Conservation (phyloP, 2,329 filamentous ascomycete species). For the Botrytis pseudocinerea region DNA sequence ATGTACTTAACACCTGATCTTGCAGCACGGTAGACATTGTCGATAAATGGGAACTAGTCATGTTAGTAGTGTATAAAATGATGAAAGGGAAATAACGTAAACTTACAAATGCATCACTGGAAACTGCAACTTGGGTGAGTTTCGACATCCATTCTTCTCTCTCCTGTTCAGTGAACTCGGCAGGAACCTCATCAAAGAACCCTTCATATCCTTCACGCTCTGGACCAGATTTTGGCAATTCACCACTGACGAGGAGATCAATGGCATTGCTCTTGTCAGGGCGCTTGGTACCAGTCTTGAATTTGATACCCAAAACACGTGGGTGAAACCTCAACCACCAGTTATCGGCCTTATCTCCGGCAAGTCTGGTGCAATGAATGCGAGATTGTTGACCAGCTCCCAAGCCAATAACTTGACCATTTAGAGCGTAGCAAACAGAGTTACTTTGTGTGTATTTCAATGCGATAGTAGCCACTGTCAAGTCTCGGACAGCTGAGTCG, state of each 20-base stretch:
- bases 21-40: conserved; percentile 91
- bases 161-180: conserved; percentile 80
- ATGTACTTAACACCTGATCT: conserved; percentile 94
- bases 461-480: conserved; percentile 94
- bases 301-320: conserved; percentile 82
- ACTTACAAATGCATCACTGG: conserved; percentile 92
- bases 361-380: conserved; percentile 96
- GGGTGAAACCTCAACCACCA: conserved; percentile 99
- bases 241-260: conserved; percentile 87
- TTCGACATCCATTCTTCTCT: conserved; percentile 82
- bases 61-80: conserved; percentile 19
- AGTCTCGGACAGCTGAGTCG: conserved; percentile 79
- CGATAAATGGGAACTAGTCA: conserved; percentile 90
- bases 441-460: conserved; percentile 99
- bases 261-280: conserved; percentile 98
- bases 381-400: conserved; percentile 96
- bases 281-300: conserved; percentile 96
- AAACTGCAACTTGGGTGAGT: conserved; percentile 79
- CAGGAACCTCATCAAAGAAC: conserved; percentile 86
- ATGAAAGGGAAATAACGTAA: conserved; percentile 3
- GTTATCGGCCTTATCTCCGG: conserved; percentile 97
- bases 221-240: conserved; percentile 78
- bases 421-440: conserved; percentile 94
- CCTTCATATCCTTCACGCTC: conserved; percentile 86
- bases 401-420: conserved; percentile 90